Evolutionary conservation across 2,329 filamentous ascomycete genomes (phyloP).

Genomic region (Microcyclospora pomicola): DNA sequence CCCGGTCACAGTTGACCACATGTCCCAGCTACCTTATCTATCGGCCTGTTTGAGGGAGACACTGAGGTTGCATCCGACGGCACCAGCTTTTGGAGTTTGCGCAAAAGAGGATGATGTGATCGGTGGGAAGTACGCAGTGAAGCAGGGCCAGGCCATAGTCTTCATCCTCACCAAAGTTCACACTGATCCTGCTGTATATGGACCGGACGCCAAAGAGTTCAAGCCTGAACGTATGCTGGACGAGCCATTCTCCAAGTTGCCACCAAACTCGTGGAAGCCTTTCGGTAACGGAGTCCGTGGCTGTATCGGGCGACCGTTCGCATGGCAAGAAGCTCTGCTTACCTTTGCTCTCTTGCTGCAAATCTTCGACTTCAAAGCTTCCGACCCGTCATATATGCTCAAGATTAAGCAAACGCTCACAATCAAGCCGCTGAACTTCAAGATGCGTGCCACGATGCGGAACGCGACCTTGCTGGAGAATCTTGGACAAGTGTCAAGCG

Average conservation of each 20-base stretch:
- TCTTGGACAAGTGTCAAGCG: slow-evolving; percentile 30
- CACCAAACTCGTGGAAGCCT: slow-evolving; percentile 31
- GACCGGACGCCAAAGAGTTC: slow-evolving; percentile 51
- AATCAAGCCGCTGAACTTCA: slow-evolving; percentile 50
- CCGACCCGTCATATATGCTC: slow-evolving; percentile 47
- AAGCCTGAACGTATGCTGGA: slow-evolving; percentile 60
- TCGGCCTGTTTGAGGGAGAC: slow-evolving; percentile 54
- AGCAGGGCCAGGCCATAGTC: slow-evolving; percentile 37
- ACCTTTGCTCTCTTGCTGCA: slow-evolving; percentile 52
- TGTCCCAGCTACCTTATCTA: slow-evolving; percentile 52
- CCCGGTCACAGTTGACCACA: slow-evolving; percentile 45
- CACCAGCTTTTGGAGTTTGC: slow-evolving; percentile 42
- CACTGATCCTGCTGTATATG: slow-evolving; percentile 49
- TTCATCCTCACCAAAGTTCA: slow-evolving; percentile 43
- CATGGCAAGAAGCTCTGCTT: slow-evolving; percentile 58
- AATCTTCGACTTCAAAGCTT: slow-evolving; percentile 53
- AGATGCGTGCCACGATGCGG: slow-evolving; percentile 45
- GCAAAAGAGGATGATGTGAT: slow-evolving; percentile 31
- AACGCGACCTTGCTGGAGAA: slow-evolving; percentile 18
- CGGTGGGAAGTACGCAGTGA: slow-evolving; percentile 47
- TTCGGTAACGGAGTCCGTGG: slow-evolving; percentile 59
- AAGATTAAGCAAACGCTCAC: slow-evolving; percentile 44
- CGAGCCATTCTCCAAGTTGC: slow-evolving; percentile 44
- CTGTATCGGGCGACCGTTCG: slow-evolving; percentile 58
- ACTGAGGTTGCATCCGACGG: slow-evolving; percentile 45